Evolutionary conservation across 2,329 filamentous ascomycete species (phyloP).

Genomic region (Tolypocladium album): DNA sequence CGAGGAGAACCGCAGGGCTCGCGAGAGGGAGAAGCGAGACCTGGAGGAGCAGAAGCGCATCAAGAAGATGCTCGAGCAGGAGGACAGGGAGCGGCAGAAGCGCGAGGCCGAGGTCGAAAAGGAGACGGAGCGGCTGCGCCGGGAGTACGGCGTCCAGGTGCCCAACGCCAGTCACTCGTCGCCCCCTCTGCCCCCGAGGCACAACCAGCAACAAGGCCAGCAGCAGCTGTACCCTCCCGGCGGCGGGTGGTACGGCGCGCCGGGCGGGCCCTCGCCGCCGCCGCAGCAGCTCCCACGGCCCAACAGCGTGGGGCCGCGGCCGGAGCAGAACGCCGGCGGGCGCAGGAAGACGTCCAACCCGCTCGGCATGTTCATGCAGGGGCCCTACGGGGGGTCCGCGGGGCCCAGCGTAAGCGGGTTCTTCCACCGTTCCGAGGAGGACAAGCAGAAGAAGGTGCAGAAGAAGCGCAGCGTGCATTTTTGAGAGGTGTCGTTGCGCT

Average conservation of each 20-base stretch:
- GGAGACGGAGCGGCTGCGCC: conserved; percentile 73
- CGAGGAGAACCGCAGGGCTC: conserved; percentile 38
- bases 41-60: conserved; percentile 42
- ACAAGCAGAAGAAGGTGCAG: conserved; percentile 28
- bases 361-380: conserved; percentile 18
- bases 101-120: conserved; percentile 53
- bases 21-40: conserved; percentile 46
- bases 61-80: conserved; percentile 54
- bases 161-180: conserved; percentile 22
- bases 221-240: conserved; percentile 4
- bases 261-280: conserved; percentile 10
- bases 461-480: conserved; percentile 40
- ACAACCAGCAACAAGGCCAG: conserved; percentile 1
- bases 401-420: conserved; percentile 35
- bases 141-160: conserved; percentile 51
- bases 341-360: conserved; percentile 13
- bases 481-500: conserved; percentile 7
- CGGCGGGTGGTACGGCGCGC: conserved; percentile 6
- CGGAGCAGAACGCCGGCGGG: conserved; percentile 4
- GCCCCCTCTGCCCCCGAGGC: conserved; percentile 23
- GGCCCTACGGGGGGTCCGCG: conserved; percentile 25
- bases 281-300: conserved; percentile 24
- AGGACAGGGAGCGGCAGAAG: conserved; percentile 46
- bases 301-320: conserved; percentile 32
- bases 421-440: conserved; percentile 25